Conservation (phyloP, 1,284 basidiomycete species). For the Sporisorium reilianum region DNA sequence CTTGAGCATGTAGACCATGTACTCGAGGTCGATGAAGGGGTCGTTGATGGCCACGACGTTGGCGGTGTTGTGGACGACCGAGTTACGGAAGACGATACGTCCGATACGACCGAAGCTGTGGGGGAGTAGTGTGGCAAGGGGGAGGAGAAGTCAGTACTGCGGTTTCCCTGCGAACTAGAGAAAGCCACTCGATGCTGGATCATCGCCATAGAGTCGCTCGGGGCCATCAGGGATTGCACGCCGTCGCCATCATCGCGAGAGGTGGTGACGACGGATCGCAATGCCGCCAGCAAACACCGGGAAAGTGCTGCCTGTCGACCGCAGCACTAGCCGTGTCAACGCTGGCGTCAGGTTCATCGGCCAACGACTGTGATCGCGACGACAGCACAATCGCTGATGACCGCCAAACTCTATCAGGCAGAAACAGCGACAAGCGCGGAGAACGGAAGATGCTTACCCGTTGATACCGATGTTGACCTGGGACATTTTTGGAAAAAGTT, state of each 20-base stretch:
- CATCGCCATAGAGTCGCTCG: background rate
- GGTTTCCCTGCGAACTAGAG: too few species aligned
- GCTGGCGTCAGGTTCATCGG: background rate
- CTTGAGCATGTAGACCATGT: slow-evolving; percentile 91
- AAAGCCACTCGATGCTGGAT: background rate
- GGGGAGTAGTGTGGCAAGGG: background rate
- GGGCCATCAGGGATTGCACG: background rate
- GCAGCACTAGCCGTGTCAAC: background rate
- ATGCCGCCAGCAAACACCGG: background rate
- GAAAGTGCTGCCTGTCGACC: background rate
- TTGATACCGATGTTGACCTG: slow-evolving; percentile 65
- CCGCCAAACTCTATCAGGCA: background rate
- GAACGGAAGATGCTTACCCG: slow-evolving; percentile 53
- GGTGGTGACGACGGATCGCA: background rate
- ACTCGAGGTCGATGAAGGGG: slow-evolving; percentile 91
- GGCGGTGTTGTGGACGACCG: slow-evolving; percentile 53
- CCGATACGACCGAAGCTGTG: slow-evolving; percentile 68
- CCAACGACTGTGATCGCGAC: background rate
- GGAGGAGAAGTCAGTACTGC: slow-evolving; percentile 6
- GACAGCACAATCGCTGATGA: background rate
- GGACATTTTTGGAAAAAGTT: slow-evolving; percentile 45
- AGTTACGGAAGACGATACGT: slow-evolving; percentile 90
- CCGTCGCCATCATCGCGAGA: background rate
- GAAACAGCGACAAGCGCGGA: background rate
- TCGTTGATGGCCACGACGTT: slow-evolving; percentile 70